Evolutionary conservation across 2,329 filamentous ascomycete species (phyloP).

Genomic region (Fusarium sp.): DNA sequence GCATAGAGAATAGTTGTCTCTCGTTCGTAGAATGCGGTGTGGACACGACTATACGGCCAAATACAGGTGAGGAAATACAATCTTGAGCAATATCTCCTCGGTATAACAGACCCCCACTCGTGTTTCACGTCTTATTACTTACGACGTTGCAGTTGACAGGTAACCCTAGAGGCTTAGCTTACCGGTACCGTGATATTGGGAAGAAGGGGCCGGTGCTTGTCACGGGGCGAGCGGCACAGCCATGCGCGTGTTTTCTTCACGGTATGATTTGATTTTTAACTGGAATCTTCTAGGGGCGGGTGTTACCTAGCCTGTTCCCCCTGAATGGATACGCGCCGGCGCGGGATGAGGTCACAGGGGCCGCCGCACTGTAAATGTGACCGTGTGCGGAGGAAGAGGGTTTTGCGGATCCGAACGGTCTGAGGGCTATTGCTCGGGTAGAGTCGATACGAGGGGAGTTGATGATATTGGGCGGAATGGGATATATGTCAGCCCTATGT

Average conservation of each 20-base stretch:
- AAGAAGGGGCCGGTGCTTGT: not conserved
- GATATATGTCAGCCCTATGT: not conserved
- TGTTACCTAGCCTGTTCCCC: not conserved
- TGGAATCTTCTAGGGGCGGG: conserved; percentile 2
- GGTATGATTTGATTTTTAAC: not conserved
- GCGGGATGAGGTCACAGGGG: not conserved
- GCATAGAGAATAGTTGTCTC: not conserved
- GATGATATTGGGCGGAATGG: not conserved
- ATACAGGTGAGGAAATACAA: not conserved
- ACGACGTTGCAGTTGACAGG: not conserved
- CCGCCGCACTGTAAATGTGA: not conserved
- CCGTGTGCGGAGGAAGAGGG: not conserved
- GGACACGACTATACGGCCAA: not conserved
- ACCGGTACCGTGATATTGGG: not conserved
- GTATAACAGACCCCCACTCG: not conserved
- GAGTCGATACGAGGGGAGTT: not conserved
- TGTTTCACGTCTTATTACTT: not conserved
- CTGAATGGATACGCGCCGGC: not conserved
- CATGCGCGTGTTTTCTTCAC: not conserved
- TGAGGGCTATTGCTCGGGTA: not conserved
- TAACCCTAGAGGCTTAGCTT: not conserved
- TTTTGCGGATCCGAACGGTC: not conserved
- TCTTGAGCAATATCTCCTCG: not conserved
- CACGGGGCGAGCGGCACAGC: not conserved
- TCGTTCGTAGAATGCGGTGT: not conserved